Conservation (phyloP, 2,329 filamentous ascomycete genomes). For the Talaromyces sp. region DNA sequence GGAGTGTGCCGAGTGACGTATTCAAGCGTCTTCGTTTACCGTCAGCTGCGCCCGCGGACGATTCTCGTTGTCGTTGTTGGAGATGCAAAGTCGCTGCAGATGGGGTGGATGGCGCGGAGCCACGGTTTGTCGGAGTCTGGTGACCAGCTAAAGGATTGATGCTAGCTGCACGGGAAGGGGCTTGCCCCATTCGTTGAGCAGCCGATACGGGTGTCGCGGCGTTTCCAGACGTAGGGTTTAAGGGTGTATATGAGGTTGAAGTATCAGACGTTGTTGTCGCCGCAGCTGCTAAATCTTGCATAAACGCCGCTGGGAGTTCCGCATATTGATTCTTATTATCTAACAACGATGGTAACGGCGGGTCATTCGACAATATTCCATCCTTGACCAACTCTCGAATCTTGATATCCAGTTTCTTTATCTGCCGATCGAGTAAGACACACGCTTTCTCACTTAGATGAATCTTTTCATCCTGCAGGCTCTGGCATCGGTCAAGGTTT, state of each 20-base stretch:
- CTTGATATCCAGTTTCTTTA: constrained; percentile 61
- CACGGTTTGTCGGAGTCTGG: constrained; percentile 36
- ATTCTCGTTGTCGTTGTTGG: constrained; percentile 52
- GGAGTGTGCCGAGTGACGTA: constrained; percentile 51
- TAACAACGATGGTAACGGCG: constrained; percentile 58
- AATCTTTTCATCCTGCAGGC: constrained; percentile 61
- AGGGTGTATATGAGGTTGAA: constrained; percentile 45
- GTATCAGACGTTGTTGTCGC: constrained; percentile 27
- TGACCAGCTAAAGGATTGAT: constrained; percentile 41
- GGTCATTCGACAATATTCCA: constrained; percentile 57
- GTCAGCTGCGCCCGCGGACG: constrained; percentile 52
- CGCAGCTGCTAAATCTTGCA: constrained; percentile 39
- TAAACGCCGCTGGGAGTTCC: constrained; percentile 48
- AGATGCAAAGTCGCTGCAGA: constrained; percentile 38
- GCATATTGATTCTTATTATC: constrained; percentile 44
- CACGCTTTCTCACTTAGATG: constrained; percentile 58
- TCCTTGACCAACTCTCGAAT: constrained; percentile 58
- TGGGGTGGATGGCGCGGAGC: constrained; percentile 46
- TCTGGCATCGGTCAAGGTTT: constrained; percentile 56
- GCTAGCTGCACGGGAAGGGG: constrained; percentile 25
- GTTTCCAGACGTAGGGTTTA: constrained; percentile 56
- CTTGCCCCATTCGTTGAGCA: constrained; percentile 48
- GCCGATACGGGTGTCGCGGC: constrained; percentile 52
- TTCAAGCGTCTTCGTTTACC: constrained; percentile 59
- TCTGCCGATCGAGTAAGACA: constrained; percentile 59